Base-by-base conservation (phyloP, 2,329 filamentous ascomycete species). In the Onygenales sp. region DNA sequence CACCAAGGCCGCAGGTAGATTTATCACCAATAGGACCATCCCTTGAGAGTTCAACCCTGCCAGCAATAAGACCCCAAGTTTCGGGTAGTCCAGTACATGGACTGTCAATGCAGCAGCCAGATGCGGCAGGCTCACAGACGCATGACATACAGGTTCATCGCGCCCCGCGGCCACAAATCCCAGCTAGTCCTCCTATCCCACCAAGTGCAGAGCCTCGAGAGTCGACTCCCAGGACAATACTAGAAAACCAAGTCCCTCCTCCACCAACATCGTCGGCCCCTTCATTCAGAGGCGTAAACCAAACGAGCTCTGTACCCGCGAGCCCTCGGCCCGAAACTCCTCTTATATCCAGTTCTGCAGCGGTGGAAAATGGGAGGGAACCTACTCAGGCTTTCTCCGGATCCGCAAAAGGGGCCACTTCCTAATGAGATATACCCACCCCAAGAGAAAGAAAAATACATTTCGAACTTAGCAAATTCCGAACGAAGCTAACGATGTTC, bases 141-240 rank as follows among this genome's bases (percentile, higher is more conserved):
- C 56, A 57, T 13, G 57, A 56, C 48, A 55, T 56, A 47, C 56
- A 57, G 42, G 54, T 49, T 14, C 57, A 54, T 42, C 46, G 54
- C 47, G 34, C 52, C 11, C 42, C 54, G 9, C 49, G 49, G 31
- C 52, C 56, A 8, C 54, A 52, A 33, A 42, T 27, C 21, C 21
- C 21, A 27, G 21, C 40, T 42, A 34, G 48, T 33, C 11, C 52
- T 9, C 45, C 40, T 33, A 39, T 32, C 32, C 17, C 49, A 34
- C 32, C 51, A 11, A 33, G 32, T 39, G 14, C 48, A n/a, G 54
- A 46, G 42, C 33, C 48, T 31, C 54, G 52, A 33, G 57, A 59
- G 31, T 44, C 49, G 27, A 58, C 51, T 13, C 49, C 57, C 33
- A 54, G 58, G 31, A 53, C 52, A 32, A 49, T 45, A 21, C 32